Base-by-base conservation (phyloP, 352 stramenopile species). In the Elongisporangium undulatum region DNA sequence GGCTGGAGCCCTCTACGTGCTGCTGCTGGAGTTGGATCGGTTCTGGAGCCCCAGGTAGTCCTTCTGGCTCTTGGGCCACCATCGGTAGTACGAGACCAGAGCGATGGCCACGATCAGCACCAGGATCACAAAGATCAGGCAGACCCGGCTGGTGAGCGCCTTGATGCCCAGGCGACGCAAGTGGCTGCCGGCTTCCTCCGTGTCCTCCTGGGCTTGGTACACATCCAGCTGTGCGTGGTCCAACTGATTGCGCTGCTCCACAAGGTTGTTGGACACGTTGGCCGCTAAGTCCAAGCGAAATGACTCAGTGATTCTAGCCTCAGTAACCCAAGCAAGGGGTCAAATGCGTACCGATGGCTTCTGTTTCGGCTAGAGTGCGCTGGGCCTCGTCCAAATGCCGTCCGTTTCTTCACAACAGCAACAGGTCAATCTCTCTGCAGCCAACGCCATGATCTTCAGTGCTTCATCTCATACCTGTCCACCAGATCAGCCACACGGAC, bases 61-160 rank as follows among this genome's bases (percentile, higher is more conserved):
- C 65, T 86, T 90, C 66, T 88, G 79, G 63, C 78, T 73, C 52
- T 72, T 71, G 19, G 82, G 82, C 56, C 89, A 92, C 82, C 82
- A 92, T 53, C 85, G 87, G 74, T 85, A 89, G 60, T 90, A 89
- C 49, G 82, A 85, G 5, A 92, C 78, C 24, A 88, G 51, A 10
- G 60, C 67, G 51, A 92, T 89, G 23, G 82, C 79, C 19, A 72
- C 62, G 2, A 59, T 63, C 20, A 92, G 69, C 15, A 64, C 75
- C 17, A 92, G 56, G 22, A 92, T 92, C 20, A 92, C 59, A 23
- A 92, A 53, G 24, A 79, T 26, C 58, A 90, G 55, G 23, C 82
- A 41, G 38, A 92, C 26, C 60, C 82, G 85, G 70, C 77, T 90
- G 19, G 79, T 87, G 29, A 79, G 62, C 2, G 74, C 82, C 69